Conservation (phyloP, 805 yeast genomes). For the Kregervanrija delftensis region DNA sequence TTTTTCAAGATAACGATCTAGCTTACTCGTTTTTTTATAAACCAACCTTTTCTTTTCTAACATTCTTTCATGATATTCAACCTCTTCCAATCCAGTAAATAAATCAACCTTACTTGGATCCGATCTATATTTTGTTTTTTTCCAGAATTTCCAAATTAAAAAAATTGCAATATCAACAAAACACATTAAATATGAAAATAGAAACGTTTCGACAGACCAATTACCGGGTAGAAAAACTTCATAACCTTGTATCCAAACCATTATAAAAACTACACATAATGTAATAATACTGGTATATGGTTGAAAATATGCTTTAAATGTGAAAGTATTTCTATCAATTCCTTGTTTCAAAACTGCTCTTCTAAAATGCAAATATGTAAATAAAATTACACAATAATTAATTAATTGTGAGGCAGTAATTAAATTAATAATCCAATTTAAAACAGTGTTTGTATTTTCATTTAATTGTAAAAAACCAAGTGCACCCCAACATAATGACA, state of each 20-base stretch:
- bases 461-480: slow-evolving; percentile 61
- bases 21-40: slow-evolving; percentile 2
- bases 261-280: slow-evolving; percentile 16
- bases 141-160: slow-evolving; percentile 45
- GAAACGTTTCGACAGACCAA: slow-evolving; percentile 43
- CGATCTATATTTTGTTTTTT: slow-evolving; percentile 38
- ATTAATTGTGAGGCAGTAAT: slow-evolving; percentile 64
- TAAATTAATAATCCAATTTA: slow-evolving; percentile 66
- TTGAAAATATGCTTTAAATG: slow-evolving; percentile 42
- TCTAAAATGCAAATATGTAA: slow-evolving; percentile 56
- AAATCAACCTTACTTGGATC: slow-evolving; percentile 46
- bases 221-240: slow-evolving; percentile 51
- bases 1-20: slow-evolving; percentile 3
- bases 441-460: slow-evolving; percentile 53
- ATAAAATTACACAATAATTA: slow-evolving; percentile 51
- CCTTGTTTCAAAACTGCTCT: slow-evolving; percentile 51
- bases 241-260: slow-evolving; percentile 43
- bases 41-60: slow-evolving; percentile 9
- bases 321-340: slow-evolving; percentile 35
- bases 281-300: slow-evolving; percentile 21
- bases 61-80: slow-evolving; percentile 47
- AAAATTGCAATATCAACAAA: slow-evolving; percentile 46
- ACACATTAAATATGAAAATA: slow-evolving; percentile 66
- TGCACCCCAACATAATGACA: slow-evolving; percentile 55
- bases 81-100: slow-evolving; percentile 44